These are phyloP conservation scores for Termitomyces sp. DNA, from an alignment of 1,284 basidiomycete genomes.

Conservation along the genomic window DNA sequence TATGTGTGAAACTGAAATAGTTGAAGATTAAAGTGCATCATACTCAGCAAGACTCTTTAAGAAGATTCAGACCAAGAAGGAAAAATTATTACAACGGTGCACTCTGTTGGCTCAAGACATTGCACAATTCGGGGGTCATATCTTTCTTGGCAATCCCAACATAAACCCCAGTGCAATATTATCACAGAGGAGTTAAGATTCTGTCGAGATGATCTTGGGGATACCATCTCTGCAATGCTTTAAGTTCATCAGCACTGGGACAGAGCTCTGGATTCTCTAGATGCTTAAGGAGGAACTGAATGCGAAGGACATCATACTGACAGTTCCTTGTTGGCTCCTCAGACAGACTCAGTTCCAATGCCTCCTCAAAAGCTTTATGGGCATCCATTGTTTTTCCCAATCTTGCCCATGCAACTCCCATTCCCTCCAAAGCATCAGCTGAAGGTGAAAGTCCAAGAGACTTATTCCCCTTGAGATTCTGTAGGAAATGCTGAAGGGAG, in stretches of 20 bases:
- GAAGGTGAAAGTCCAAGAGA: neutral
- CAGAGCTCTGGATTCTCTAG: neutral
- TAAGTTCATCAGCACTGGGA: neutral
- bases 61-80: too few species aligned
- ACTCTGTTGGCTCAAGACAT: too few species aligned
- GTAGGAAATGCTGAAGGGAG: neutral
- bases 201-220: neutral
- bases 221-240: neutral
- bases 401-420: conserved; percentile 3
- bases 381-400: neutral
- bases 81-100: too few species aligned
- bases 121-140: too few species aligned
- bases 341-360: neutral
- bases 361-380: neutral
- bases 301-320: neutral
- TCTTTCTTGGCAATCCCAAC: too few species aligned
- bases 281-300: neutral
- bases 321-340: neutral
- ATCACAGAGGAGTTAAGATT: neutral
- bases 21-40: too few species aligned
- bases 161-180: neutral
- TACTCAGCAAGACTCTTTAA: too few species aligned
- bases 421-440: neutral
- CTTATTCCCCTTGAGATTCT: neutral
- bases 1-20: too few species aligned